A percentile compares a stretch with the other conserved stretches of the same genome.
Evolutionary conservation across 768 basidiomycete species (phyloP).

Genomic region (Agrocybe praecox): DNA sequence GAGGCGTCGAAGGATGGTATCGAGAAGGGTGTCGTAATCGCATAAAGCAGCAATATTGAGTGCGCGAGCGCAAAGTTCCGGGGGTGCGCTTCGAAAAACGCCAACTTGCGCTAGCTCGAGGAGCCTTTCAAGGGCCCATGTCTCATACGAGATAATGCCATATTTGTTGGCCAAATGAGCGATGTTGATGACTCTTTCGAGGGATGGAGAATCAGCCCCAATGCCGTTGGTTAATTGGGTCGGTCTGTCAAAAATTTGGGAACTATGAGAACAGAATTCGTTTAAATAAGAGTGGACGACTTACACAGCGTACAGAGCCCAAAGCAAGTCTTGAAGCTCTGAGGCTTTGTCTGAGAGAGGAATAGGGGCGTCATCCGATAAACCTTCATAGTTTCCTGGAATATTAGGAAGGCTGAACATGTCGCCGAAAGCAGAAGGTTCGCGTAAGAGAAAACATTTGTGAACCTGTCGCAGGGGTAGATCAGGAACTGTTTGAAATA

Average conservation of each 20-base stretch:
- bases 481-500: background rate
- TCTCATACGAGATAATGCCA: slow-evolving; percentile 43
- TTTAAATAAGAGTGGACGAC: slow-evolving; percentile 13
- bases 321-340: slow-evolving; percentile 51
- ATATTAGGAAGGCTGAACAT: slow-evolving; percentile 39
- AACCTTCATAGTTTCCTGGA: slow-evolving; percentile 25
- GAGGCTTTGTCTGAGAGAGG: slow-evolving; percentile 42
- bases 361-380: slow-evolving; percentile 33
- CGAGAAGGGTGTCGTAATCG: slow-evolving; percentile 46
- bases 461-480: slow-evolving; percentile 38
- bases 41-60: slow-evolving; percentile 56
- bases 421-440: slow-evolving; percentile 44
- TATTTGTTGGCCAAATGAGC: slow-evolving; percentile 51
- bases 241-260: slow-evolving; percentile 30
- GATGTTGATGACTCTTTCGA: slow-evolving; percentile 49
- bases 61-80: slow-evolving; percentile 43
- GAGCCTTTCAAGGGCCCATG: slow-evolving; percentile 44
- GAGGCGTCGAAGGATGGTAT: slow-evolving; percentile 49
- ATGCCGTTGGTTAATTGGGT: slow-evolving; percentile 34
- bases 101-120: slow-evolving; percentile 33
- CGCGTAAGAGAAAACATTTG: slow-evolving; percentile 40
- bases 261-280: background rate
- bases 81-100: slow-evolving; percentile 30
- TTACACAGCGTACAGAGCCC: slow-evolving; percentile 52
- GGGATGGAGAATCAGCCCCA: slow-evolving; percentile 20